Conservation (phyloP, 106 monocot genomes). For the Acorus calamus region DNA sequence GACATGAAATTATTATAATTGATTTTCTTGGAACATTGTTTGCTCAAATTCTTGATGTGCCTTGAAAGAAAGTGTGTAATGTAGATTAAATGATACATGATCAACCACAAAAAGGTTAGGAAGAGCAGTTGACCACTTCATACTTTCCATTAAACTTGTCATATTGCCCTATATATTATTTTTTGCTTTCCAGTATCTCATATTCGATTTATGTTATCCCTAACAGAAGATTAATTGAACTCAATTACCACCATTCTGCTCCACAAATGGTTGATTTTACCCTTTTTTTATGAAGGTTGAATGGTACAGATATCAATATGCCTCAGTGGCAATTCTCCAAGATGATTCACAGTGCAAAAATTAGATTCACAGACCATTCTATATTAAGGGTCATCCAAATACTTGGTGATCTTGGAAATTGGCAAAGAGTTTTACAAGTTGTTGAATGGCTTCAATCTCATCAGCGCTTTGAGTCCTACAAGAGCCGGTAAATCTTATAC, state of each 20-base stretch:
- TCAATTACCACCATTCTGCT: not conserved
- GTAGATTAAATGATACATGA: no score
- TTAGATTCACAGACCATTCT: constrained; percentile 88
- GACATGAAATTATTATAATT: no score
- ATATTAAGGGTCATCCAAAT: constrained; percentile 86
- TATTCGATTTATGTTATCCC: no score
- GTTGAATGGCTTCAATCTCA: constrained; percentile 93
- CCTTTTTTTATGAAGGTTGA: constrained; percentile 47
- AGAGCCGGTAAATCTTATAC: constrained; percentile 57
- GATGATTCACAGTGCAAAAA: constrained; percentile 71
- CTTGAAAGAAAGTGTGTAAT: no score
- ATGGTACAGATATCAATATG: constrained; percentile 82
- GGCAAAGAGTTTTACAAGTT: constrained; percentile 79
- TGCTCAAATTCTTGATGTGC: no score
- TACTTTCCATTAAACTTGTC: no score
- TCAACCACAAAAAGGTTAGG: no score
- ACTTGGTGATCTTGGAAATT: constrained; percentile 71
- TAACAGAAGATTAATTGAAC: not conserved
- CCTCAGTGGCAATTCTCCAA: constrained; percentile 90
- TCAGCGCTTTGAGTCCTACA: constrained; percentile 70
- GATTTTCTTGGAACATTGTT: no score
- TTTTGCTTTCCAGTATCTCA: no score
- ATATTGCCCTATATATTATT: no score
- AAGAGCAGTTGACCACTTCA: no score
- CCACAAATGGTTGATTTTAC: not conserved